Evolutionary conservation across 2,329 filamentous ascomycete genomes (phyloP).

Genomic region (Balansia obtecta): DNA sequence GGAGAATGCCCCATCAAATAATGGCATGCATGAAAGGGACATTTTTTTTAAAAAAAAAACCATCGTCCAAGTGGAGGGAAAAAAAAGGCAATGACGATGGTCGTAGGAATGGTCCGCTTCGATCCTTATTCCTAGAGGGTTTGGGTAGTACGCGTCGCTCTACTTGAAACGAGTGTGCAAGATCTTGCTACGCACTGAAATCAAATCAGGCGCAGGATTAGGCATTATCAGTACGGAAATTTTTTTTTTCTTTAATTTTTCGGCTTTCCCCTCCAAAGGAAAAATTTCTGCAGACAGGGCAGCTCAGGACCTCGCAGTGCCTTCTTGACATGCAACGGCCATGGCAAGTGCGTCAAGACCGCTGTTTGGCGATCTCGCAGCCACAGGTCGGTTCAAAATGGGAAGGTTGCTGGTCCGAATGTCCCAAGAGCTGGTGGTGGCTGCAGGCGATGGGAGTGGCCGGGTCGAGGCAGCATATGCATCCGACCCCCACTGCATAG

Average conservation of each 20-base stretch:
- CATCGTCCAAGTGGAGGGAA: not conserved
- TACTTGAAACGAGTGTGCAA: slow-evolving; percentile 1
- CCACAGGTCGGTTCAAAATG: slow-evolving; percentile 31
- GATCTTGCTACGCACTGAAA: not conserved
- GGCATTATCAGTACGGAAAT: slow-evolving; percentile 1
- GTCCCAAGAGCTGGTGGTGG: slow-evolving; percentile 30
- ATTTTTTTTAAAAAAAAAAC: not conserved
- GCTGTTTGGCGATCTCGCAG: slow-evolving; percentile 32
- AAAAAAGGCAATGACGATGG: not conserved
- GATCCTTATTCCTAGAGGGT: not conserved
- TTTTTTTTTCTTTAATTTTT: not conserved
- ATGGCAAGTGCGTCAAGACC: slow-evolving; percentile 43
- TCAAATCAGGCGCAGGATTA: not conserved
- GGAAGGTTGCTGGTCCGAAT: slow-evolving; percentile 32
- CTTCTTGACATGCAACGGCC: slow-evolving; percentile 40
- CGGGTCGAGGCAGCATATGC: slow-evolving; percentile 17
- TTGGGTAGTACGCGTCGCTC: not conserved
- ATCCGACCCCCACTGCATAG: slow-evolving; percentile 27
- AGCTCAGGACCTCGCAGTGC: slow-evolving; percentile 11
- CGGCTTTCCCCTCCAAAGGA: not conserved
- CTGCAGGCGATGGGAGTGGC: slow-evolving; percentile 25
- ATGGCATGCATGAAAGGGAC: not conserved
- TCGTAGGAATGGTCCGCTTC: not conserved
- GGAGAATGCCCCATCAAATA: slow-evolving; percentile 1
- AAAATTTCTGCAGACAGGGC: not conserved